Base-by-base conservation (phyloP, 148 eudicot genomes). In the Rhododendron simsii region DNA sequence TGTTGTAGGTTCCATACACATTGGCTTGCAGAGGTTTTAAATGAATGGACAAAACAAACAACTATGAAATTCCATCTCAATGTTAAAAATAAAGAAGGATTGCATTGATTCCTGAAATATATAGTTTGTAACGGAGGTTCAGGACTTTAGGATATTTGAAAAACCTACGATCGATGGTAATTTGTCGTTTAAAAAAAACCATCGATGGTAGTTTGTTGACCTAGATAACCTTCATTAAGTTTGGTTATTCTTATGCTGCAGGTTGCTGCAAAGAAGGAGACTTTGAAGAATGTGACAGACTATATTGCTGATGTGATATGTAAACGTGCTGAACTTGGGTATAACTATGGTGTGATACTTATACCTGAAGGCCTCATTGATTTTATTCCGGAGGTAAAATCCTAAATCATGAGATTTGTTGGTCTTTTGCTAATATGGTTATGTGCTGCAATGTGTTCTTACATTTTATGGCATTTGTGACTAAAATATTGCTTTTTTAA, bases 351-450 rank as follows among this genome's bases (percentile, higher is more conserved):
- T 85, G 98, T 97, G 84, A 95, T 95, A 80, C 92, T 98, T 67
- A 93, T 98, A 4, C 99, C 98, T 23, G 99, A 98, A 92, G 98
- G 99, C 85, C 93, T 98, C 82, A 95, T 98, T 87, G 98, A 95
- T 92, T 98, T 95, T 87, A 95, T 95, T 88, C 98, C 98, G 5
- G 99, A 95, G 96, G 99, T 98, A 90, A 78, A 80, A 16, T 59
- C 8, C 50, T 50, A 9, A 21, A 45, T 85, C 75, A 59, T 30
- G 23, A 37, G 53, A 47, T 75, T 20, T 67, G 4, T 79, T 2
- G 20, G 41, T 35, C 20, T 73, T 28, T 74, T 74, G 21, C 7
- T 33, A 12, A 4, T 55, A 30, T 30, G 20, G 33, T 51, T 35
- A 12, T 7, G 39, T 65, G 15, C 81, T 75, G 16, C 51, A 67